Evolutionary conservation across 2,329 filamentous ascomycete species (phyloP).

Genomic region (Aspergillus chevalieri): DNA sequence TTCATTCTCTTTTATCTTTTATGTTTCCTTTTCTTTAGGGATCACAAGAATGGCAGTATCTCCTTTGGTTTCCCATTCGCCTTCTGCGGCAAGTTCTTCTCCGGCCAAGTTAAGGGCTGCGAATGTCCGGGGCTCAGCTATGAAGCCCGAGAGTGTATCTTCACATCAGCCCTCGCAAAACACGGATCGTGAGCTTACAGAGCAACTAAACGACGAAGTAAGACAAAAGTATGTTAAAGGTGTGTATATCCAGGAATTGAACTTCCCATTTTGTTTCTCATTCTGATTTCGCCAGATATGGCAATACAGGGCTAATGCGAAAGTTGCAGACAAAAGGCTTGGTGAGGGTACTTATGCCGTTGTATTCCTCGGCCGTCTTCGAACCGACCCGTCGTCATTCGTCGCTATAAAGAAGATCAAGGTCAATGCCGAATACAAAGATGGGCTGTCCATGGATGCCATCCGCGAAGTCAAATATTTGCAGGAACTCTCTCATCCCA

Average conservation of each 20-base stretch:
- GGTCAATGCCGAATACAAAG: conserved; percentile 59
- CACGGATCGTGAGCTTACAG: conserved; percentile 47
- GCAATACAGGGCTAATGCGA: background rate
- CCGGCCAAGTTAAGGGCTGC: conserved; percentile 30
- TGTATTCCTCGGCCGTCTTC: conserved; percentile 82
- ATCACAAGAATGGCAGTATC: conserved; percentile 34
- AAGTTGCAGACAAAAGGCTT: conserved; percentile 66
- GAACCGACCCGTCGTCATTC: conserved; percentile 61
- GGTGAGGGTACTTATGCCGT: conserved; percentile 96
- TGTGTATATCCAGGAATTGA: conserved; percentile 25
- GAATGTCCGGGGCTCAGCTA: conserved; percentile 23
- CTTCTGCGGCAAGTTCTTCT: conserved; percentile 26
- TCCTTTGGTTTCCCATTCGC: conserved; percentile 36
- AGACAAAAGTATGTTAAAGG: conserved; percentile 88
- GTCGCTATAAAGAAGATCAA: conserved; percentile 64
- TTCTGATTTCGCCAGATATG: background rate
- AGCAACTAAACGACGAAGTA: conserved; percentile 74
- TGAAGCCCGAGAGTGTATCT: conserved; percentile 11
- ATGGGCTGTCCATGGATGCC: conserved; percentile 89
- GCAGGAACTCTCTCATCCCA: conserved; percentile 88
- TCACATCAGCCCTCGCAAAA: conserved; percentile 13
- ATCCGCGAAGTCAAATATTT: conserved; percentile 94
- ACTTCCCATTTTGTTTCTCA: background rate
- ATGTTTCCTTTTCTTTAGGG: background rate
- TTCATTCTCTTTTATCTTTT: background rate